Percentiles rank a stretch among this genome's conserved stretches.
Evolutionary conservation across 441 rosid genomes (phyloP).

Genomic region (Gossypium gossypioides): DNA sequence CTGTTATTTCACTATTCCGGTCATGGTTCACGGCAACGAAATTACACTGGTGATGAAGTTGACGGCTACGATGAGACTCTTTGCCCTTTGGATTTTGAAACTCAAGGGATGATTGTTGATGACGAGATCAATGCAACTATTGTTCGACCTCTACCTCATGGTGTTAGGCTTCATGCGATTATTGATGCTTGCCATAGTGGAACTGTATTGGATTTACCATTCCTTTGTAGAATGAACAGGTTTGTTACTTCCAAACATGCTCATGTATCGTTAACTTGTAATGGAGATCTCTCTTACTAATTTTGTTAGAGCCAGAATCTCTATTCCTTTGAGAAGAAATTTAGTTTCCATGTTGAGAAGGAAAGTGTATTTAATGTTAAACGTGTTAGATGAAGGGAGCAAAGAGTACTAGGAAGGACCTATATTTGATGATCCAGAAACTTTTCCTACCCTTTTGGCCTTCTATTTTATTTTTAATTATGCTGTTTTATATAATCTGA

Average conservation of each 20-base stretch:
- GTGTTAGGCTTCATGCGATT: conserved; percentile 71
- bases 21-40: conserved; percentile 72
- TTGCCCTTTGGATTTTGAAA: conserved; percentile 78
- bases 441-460: background rate
- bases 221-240: conserved; percentile 73
- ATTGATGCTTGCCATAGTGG: conserved; percentile 83
- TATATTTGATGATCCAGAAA: background rate
- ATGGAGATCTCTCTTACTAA: background rate
- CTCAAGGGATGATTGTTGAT: conserved; percentile 88
- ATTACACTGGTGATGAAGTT: conserved; percentile 63
- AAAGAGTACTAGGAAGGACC: background rate
- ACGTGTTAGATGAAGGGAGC: background rate
- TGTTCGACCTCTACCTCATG: conserved; percentile 60
- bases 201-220: conserved; percentile 72
- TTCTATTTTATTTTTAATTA: background rate
- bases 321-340: background rate
- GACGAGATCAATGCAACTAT: conserved; percentile 66
- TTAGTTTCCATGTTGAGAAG: background rate
- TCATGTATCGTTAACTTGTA: background rate
- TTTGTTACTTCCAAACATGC: conserved; percentile 16
- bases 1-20: conserved; percentile 85
- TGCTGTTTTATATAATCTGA: background rate
- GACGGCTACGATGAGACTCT: conserved; percentile 83
- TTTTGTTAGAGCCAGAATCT: background rate
- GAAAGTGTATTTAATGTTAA: background rate